Evolutionary conservation across 768 basidiomycete genomes (phyloP).

Genomic region (Daedaleopsis sinensis): DNA sequence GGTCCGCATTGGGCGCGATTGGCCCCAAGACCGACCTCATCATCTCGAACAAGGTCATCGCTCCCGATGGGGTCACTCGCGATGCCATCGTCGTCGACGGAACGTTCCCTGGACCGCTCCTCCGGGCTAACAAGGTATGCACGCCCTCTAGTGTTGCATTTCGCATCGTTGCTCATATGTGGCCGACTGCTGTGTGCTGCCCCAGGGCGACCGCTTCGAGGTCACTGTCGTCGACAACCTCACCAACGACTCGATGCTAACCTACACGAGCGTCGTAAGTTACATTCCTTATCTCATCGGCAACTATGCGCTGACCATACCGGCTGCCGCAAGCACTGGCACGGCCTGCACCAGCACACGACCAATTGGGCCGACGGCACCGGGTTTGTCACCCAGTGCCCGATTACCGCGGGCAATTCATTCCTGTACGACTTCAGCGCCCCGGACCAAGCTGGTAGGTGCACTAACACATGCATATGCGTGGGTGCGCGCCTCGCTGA

Average conservation of each 20-base stretch:
- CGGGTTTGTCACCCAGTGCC: slow-evolving; percentile 47
- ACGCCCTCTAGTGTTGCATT: no score
- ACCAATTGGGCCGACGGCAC: slow-evolving; percentile 49
- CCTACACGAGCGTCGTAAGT: slow-evolving; percentile 40
- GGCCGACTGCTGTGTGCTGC: neutral
- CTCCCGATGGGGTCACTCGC: slow-evolving; percentile 13
- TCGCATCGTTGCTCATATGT: neutral
- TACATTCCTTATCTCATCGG: neutral
- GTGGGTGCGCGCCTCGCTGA: neutral
- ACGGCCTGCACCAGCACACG: slow-evolving; percentile 47
- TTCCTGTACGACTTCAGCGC: slow-evolving; percentile 42
- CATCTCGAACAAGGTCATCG: slow-evolving; percentile 16
- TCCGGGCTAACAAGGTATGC: slow-evolving; percentile 18
- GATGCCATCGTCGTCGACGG: slow-evolving; percentile 19
- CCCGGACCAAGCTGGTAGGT: slow-evolving; percentile 29
- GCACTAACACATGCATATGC: neutral
- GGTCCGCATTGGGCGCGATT: slow-evolving; percentile 2
- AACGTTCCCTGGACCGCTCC: slow-evolving; percentile 18
- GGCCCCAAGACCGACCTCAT: slow-evolving; percentile 14
- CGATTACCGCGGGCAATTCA: slow-evolving; percentile 37
- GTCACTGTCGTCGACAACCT: slow-evolving; percentile 42
- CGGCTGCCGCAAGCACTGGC: slow-evolving; percentile 47
- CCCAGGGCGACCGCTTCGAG: slow-evolving; percentile 35
- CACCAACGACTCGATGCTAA: slow-evolving; percentile 36
- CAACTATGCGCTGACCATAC: slow-evolving; percentile 36